Base-by-base conservation (phyloP, 352 stramenopile species). In the Aphanomyces euteiches region DNA sequence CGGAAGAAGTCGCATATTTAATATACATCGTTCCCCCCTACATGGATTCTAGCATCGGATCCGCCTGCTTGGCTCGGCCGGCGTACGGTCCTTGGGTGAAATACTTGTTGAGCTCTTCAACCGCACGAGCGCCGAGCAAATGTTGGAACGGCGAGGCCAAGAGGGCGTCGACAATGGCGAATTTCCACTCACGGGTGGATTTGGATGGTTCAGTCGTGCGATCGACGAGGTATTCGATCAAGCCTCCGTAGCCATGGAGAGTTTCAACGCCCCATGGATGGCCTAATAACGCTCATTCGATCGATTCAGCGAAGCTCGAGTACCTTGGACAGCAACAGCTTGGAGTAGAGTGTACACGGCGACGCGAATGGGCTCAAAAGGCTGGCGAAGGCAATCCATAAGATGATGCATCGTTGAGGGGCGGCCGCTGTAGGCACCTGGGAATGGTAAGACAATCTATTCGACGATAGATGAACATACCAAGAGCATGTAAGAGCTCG, bases 101-200 rank as follows among this genome's bases (percentile, higher is more conserved):
- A 21, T 37, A 54, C n/a, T 39, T 56, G 59, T 21, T 50, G 17
- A 67, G 21, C 15, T 67, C 59, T n/a, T 53, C 21, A 28, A 48
- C 38, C 3, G 41, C 3, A 12, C 21, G 39, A 12, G 17, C 41
- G 8, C 59, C 81, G 28, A 95, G 69, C n/a, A 80, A 72, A 38
- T 74, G 58, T 63, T 79, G 73, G 61, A 88, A 92, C 13, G 77
- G 82, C n/a, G 85, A 93, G 10, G 77, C 81, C 13, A 93, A 21
- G 8, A 93, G 63, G 28, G 84, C 82, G 48, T 94, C 88, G n/a
- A 91, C 77, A 60, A 95, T 75, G 7, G 88, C 84, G 72, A 95
- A 95, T 72, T 95, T 95, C 88, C 88, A 95, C 75, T 95, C 88
- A 70, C 86, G 82, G 34, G 84, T 90, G 59, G 89, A 77, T 59